Evolutionary conservation across 2,329 filamentous ascomycete genomes (phyloP).

Genomic region (Ophiosphaerella herpotricha): DNA sequence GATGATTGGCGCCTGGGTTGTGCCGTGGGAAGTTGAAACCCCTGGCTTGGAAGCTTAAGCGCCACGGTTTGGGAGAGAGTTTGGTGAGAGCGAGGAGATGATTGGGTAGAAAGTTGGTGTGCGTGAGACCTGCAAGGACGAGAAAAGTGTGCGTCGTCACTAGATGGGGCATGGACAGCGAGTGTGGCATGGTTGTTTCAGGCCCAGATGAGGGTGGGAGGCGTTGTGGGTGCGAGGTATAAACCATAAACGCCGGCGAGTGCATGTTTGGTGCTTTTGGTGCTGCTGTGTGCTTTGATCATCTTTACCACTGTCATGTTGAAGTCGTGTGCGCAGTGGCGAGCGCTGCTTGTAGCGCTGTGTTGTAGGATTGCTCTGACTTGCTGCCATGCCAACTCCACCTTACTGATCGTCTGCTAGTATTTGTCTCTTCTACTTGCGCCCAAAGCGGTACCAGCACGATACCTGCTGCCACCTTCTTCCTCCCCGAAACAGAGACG

Average conservation of each 20-base stretch:
- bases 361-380: slow-evolving; percentile 9
- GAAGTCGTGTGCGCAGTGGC: neutral
- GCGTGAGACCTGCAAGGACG: neutral
- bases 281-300: neutral
- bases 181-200: neutral
- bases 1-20: neutral
- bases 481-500: slow-evolving; percentile 35
- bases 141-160: neutral
- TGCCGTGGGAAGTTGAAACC: neutral
- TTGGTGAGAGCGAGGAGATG: neutral
- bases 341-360: slow-evolving; percentile 15
- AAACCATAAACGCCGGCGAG: neutral
- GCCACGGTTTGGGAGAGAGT: slow-evolving; percentile 3
- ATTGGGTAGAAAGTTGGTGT: slow-evolving; percentile 6
- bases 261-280: too few species aligned
- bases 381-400: too few species aligned
- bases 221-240: neutral
- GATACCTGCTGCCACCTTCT: slow-evolving; percentile 37
- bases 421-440: slow-evolving; percentile 15
- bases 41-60: slow-evolving; percentile 9
- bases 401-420: slow-evolving; percentile 6
- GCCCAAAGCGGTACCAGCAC: slow-evolving; percentile 8
- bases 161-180: slow-evolving; percentile 20
- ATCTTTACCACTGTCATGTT: slow-evolving; percentile 1
- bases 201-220: neutral